Evolutionary conservation across 495 filamentous ascomycete species (phyloP).

Genomic region (Collariella sp.): DNA sequence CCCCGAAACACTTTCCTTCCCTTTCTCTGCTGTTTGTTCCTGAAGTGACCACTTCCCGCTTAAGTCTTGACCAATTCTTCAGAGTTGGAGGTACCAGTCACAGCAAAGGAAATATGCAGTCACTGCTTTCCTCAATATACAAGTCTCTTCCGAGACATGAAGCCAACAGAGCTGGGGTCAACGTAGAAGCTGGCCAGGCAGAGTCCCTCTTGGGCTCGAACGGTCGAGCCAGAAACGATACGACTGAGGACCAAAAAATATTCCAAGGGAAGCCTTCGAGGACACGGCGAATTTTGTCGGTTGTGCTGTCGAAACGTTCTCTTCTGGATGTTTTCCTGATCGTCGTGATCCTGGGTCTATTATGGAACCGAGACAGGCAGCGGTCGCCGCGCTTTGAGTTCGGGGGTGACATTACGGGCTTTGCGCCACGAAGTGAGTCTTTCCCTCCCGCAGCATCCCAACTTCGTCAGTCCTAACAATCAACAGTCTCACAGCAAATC

Average conservation of each 20-base stretch:
- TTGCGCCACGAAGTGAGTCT: slow-evolving; percentile 28
- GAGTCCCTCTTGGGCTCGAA: background rate
- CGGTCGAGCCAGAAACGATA: slow-evolving; percentile 13
- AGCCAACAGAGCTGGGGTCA: background rate
- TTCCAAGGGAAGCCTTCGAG: background rate
- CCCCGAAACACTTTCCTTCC: no score
- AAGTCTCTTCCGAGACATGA: background rate
- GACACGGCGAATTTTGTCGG: background rate
- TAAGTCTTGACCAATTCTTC: no score
- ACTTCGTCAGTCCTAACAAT: background rate
- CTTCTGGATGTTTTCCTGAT: slow-evolving; percentile 31
- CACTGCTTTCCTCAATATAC: background rate
- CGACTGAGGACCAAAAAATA: background rate
- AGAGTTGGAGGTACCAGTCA: no score
- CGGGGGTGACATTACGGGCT: slow-evolving; percentile 32
- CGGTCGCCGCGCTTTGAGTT: slow-evolving; percentile 19
- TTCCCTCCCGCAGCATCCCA: background rate
- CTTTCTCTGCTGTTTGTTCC: no score
- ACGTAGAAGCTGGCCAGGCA: background rate
- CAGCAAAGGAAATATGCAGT: no score
- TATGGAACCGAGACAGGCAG: slow-evolving; percentile 22
- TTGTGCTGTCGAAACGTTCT: slow-evolving; percentile 16
- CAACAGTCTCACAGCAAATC: slow-evolving; percentile 36
- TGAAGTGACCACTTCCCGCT: no score
- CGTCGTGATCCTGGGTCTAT: slow-evolving; percentile 26